Percentiles rank a stretch among this genome's conserved stretches.
These are phyloP conservation scores for Neurospora sp. DNA, from an alignment of 495 filamentous ascomycete species.

Conservation along the genomic window DNA sequence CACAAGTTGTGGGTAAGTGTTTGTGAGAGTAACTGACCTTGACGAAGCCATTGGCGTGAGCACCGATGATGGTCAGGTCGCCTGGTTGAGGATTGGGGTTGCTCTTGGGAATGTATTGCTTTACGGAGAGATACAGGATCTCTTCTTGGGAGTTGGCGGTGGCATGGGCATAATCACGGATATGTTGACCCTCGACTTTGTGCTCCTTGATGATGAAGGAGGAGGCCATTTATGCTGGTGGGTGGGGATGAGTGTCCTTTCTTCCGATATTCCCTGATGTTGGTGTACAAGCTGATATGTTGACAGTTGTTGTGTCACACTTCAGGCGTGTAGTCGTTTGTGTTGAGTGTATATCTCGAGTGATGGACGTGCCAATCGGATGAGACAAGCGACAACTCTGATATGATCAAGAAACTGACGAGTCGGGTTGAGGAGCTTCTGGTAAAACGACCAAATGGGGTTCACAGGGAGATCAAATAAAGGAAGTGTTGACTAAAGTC, in stretches of 20 bases:
- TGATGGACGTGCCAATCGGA: not conserved
- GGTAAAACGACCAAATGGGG: not conserved
- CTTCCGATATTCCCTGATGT: not conserved
- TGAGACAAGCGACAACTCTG: not conserved
- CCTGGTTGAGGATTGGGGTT: slow-evolving; percentile 54
- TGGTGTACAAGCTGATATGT: not conserved
- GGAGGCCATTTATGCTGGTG: slow-evolving; percentile 13
- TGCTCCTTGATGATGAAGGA: slow-evolving; percentile 43
- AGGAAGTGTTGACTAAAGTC: not conserved
- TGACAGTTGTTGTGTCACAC: not conserved
- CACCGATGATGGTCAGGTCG: slow-evolving; percentile 74
- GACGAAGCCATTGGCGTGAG: slow-evolving; percentile 84
- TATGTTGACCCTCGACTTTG: slow-evolving; percentile 53
- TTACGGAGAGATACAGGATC: slow-evolving; percentile 57
- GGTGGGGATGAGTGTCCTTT: not conserved
- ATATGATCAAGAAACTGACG: not conserved
- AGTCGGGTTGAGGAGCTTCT: not conserved
- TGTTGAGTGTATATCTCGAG: not conserved
- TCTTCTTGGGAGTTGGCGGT: slow-evolving; percentile 55
- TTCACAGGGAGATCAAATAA: not conserved
- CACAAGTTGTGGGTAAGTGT: not conserved
- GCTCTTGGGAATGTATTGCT: slow-evolving; percentile 71
- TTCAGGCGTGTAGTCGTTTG: not conserved
- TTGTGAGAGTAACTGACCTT: slow-evolving; percentile 42
- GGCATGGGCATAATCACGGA: slow-evolving; percentile 60